Evolutionary conservation across 2,329 filamentous ascomycete species (phyloP), one percentile per base, ranked within the genome.

Genomic region (Colletotrichum sp.): DNA sequence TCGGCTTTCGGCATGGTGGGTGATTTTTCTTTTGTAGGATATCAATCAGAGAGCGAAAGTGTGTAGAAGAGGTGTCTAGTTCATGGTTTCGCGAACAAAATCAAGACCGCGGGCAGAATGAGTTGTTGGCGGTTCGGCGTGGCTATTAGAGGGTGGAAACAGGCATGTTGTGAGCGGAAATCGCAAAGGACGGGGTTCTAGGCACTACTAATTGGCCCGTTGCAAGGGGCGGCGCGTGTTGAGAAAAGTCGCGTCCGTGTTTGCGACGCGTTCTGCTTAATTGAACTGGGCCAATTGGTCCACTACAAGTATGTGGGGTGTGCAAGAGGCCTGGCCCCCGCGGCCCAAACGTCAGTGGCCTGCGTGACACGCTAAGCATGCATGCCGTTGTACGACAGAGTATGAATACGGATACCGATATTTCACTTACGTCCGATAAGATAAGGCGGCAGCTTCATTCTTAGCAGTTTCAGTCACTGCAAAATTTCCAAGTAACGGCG

Each of bases 1-100:
- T 79, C 83, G 36, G 82, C 84, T 76, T 84, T 87, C 34, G 87
- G 84, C 86, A 88, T 88, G 79, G 77, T 83, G 78, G 58, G 28
- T 58, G 18, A 9, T 52, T 58, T 21, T n/a, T 62, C 9, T 34
- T n/a, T 55, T 30, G 38, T 16, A 28, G 36, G 34, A 32, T 34
- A 21, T 34, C 15, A 64, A 38, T 34, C 10, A 21, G n/a, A 55
- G 32, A 55, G 13, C 15, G 16, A n/a, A 32, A 24, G n/a, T 52
- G 24, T 18, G 15, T 32, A 38, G 15, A 13, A 26, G n/a, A 36
- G 7, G 28, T n/a, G 38, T 34, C n/a, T 43, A 65, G 48, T 56
- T 73, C 71, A 73, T 73, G 18, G 32, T 60, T 64, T 36, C 24
- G 13, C 38, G 24, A 8, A 7, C 9, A 62, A 36, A 62, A 15